Evolutionary conservation across 2,329 filamentous ascomycete genomes (phyloP), one percentile per base, ranked within the genome.

Genomic region (Ophiocordyceps robertsii): DNA sequence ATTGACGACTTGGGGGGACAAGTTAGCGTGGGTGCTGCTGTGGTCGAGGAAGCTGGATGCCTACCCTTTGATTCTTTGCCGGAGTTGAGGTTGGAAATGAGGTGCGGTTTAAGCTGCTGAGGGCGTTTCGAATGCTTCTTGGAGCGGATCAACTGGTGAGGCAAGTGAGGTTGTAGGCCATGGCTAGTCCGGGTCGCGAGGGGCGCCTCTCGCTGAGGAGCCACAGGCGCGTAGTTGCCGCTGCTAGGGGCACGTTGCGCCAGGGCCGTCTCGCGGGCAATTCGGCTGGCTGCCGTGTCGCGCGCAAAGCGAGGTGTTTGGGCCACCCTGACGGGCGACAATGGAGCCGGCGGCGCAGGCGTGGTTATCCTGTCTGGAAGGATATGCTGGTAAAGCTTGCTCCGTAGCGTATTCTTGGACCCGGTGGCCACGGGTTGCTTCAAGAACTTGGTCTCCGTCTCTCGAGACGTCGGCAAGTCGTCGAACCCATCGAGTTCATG

Each of bases 401-500:
- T 77, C 43, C 77, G 69, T 30, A 76, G 55, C 35, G 68, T 64
- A 31, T 76, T 73, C 60, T 82, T 87, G 24, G 82, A 77, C 37
- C 82, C 80, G 42, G 75, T 73, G 38, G 75, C 77, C 33, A 82
- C 68, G 3, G 92, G 89, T 52, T 84, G 79, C 60, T 89, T 93
- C 47, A 88, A 70, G 55, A 78, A 98, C 53, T 78, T 84, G 47
- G 80, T 87, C 62, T 98, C 92, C 13, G 78, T 74, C 46, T 82
- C 77, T 12, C 74, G 78, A 14, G 89, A 95, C 0, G 89, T 96
- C 2, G 90, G 90, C 43, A 98, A 67, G 61, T 98, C 92, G 58
- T 98, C 92, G 58, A 98, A 96, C 3, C 75, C 80, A 51, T 96
- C 90, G 30, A 98, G 71, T 61, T 98, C 92, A 46, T 82, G 84